phyloP scores from a whole-genome alignment of 2,329 filamentous ascomycete species.

The Nannizziopsis barbatae region DNA sequence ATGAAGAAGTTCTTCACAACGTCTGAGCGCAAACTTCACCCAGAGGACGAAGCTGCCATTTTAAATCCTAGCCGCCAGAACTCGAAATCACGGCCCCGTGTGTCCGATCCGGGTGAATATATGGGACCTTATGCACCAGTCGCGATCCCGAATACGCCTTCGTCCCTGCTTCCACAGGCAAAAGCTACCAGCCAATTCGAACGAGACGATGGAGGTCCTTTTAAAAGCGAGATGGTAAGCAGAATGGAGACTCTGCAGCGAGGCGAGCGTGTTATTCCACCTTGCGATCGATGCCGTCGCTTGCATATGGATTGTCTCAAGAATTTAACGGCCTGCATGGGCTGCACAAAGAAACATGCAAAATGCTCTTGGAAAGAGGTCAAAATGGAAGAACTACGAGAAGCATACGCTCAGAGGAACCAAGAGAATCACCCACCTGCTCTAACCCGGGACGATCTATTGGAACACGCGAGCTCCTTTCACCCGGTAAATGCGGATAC shows the following conservation, averaged over 20 bases:
- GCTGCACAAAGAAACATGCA: conserved; percentile 81
- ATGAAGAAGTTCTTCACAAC: conserved; percentile 53
- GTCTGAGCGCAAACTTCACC: conserved; percentile 40
- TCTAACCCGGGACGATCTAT: background rate
- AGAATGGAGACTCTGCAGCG: conserved; percentile 65
- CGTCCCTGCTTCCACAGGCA: conserved; percentile 40
- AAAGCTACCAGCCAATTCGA: conserved; percentile 38
- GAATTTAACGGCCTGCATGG: conserved; percentile 73
- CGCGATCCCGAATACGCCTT: conserved; percentile 45
- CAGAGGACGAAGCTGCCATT: conserved; percentile 21
- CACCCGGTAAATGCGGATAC: conserved; percentile 6
- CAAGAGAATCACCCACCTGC: conserved; percentile 3
- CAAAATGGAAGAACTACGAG: conserved; percentile 55
- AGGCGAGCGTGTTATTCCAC: conserved; percentile 65
- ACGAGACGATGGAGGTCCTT: conserved; percentile 48
- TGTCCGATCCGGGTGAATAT: conserved; percentile 29
- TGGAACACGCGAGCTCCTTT: background rate
- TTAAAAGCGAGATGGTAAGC: conserved; percentile 56
- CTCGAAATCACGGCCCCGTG: conserved; percentile 25
- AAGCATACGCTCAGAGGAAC: conserved; percentile 13
- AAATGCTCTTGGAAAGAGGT: conserved; percentile 78
- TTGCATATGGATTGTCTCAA: conserved; percentile 74
- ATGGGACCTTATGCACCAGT: conserved; percentile 36
- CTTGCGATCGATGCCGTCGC: conserved; percentile 71
- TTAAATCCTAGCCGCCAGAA: conserved; percentile 20